These are phyloP conservation scores for Periconia sp. DNA, from an alignment of 2,329 filamentous ascomycete species.

Conservation along the genomic window DNA sequence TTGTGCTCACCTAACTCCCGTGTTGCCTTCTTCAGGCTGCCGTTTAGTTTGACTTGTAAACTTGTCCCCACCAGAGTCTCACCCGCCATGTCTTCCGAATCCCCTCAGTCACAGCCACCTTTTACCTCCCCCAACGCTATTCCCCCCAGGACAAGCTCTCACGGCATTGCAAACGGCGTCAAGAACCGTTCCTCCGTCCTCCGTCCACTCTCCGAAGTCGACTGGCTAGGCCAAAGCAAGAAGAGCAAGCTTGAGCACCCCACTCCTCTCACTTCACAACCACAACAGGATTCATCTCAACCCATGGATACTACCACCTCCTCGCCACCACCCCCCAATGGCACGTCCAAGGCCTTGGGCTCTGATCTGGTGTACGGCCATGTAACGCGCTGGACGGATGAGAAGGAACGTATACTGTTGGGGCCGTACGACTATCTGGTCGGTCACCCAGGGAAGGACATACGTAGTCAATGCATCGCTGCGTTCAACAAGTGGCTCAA, in stretches of 20 bases:
- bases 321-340: slow-evolving; percentile 23
- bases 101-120: slow-evolving; percentile 22
- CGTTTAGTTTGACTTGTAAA: no score
- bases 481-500: slow-evolving; percentile 81
- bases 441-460: slow-evolving; percentile 80
- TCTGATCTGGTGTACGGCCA: slow-evolving; percentile 47
- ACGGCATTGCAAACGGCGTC: slow-evolving; percentile 32
- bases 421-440: slow-evolving; percentile 82
- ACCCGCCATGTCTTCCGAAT: slow-evolving; percentile 18
- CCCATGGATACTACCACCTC: slow-evolving; percentile 27
- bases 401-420: slow-evolving; percentile 76
- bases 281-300: slow-evolving; percentile 5
- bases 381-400: slow-evolving; percentile 62
- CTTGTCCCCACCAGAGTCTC: neutral
- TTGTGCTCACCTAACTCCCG: no score
- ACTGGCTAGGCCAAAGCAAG: slow-evolving; percentile 44
- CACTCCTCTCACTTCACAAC: slow-evolving; percentile 14
- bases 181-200: slow-evolving; percentile 33
- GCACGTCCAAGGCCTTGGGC: slow-evolving; percentile 27
- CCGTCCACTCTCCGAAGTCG: slow-evolving; percentile 41
- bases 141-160: slow-evolving; percentile 42
- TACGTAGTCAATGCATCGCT: slow-evolving; percentile 75
- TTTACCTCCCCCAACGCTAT: slow-evolving; percentile 44
- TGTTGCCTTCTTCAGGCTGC: no score
- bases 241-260: slow-evolving; percentile 38